Base-by-base conservation (phyloP, 768 basidiomycete genomes). In the Hydnomerulius pinastri region DNA sequence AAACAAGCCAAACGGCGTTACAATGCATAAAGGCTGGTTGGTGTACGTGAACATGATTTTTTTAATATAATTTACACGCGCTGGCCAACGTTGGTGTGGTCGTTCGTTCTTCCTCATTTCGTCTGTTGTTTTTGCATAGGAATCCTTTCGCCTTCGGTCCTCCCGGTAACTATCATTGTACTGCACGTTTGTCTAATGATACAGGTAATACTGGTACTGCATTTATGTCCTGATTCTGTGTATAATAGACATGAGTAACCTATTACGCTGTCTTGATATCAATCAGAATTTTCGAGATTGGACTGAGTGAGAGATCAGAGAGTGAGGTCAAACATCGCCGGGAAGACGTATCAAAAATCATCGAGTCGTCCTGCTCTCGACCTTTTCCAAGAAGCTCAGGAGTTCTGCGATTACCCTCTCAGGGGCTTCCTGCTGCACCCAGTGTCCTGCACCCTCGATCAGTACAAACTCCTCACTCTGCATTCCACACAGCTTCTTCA, bases 401-500 rank as follows among this genome's bases (percentile, higher is more conserved):
- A 83, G 47, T 43, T 69, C 64, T 17, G 65, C 39, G 6, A 79
- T 61, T 13, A 84, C 73, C 11, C 56, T 68, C 37, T 71, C 71
- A 11, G 78, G 74, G 24, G 71, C 54, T 59, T 84, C 83, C 59
- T 85, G 81, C 60, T 81, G 82, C 15, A 78, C 80, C 83, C 83
- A 84, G 63, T 85, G 85, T 0, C 83, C 85, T 0, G 81, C 82
- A 4, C 76, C 77, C 2, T 76, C 67, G 8, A 85, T 65, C 36
- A 86, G 51, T n/a, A 81, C 72, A 27, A 82, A 71, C 28, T 77
- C 73, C 28, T 77, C 73, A 29, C 68, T 64, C 18, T 56, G 55
- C 73, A 80, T 78, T 18, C 56, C 56, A 44, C 56, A 59, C 25
- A 20, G 28, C 38, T 29, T 41, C 24, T 15, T 47, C 83, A 83